Evolutionary conservation across 805 yeast species (phyloP).

Genomic region (Wickerhamiella bombiphila): DNA sequence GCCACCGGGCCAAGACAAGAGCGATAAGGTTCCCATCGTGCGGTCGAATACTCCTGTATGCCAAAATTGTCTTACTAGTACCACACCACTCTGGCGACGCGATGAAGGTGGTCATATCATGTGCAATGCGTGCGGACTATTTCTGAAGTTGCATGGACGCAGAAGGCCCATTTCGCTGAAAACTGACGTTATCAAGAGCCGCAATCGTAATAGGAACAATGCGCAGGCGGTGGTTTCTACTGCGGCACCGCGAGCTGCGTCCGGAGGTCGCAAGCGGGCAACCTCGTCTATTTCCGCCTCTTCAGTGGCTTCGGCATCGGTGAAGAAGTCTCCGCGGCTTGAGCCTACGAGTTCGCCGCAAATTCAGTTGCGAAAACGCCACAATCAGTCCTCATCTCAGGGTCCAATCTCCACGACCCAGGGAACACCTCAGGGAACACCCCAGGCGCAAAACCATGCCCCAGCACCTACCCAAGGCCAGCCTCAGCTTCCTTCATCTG

Average conservation of each 20-base stretch:
- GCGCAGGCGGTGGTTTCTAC: neutral
- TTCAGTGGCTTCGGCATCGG: neutral
- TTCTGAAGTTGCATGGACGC: conserved; percentile 83
- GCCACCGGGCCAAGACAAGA: neutral
- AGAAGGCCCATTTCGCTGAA: conserved; percentile 82
- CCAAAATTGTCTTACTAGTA: conserved; percentile 80
- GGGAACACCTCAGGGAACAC: too few species aligned
- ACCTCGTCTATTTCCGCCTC: conserved; percentile 6
- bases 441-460: neutral
- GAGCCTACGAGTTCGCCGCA: neutral
- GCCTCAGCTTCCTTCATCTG: neutral
- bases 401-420: too few species aligned
- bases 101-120: conserved; percentile 86
- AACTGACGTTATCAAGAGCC: conserved; percentile 83
- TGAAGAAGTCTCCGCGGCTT: neutral
- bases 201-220: conserved; percentile 41
- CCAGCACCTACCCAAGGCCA: neutral
- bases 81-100: conserved; percentile 92
- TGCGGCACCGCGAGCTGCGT: neutral
- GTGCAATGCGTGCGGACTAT: conserved; percentile 94
- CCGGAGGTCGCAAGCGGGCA: neutral
- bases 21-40: conserved; percentile 1
- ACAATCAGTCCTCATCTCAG: neutral
- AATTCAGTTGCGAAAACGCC: too few species aligned
- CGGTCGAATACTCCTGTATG: conserved; percentile 29